These are phyloP conservation scores for Cladosporium sp. DNA, from an alignment of 2,329 filamentous ascomycete genomes.

Conservation along the genomic window DNA sequence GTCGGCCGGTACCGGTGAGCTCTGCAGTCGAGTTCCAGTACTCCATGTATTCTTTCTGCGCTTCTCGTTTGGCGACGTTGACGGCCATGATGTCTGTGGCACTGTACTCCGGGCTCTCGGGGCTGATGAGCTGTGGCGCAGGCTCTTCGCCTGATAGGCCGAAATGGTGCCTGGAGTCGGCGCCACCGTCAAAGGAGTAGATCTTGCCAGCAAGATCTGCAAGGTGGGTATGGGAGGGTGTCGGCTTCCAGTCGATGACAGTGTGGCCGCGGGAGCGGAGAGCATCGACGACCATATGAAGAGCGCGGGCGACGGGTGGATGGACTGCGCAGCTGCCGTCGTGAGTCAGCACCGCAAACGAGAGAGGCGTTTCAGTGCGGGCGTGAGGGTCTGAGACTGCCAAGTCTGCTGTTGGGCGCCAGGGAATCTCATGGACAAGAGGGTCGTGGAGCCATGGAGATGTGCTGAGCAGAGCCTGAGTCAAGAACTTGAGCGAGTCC, in stretches of 20 bases:
- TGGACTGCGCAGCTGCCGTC: constrained; percentile 55
- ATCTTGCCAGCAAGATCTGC: constrained; percentile 37
- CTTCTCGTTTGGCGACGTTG: constrained; percentile 57
- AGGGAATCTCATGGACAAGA: constrained; percentile 64
- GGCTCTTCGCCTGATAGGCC: constrained; percentile 57
- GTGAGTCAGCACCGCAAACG: constrained; percentile 56
- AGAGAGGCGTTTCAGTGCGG: constrained; percentile 40
- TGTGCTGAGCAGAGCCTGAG: constrained; percentile 57
- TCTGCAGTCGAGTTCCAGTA: constrained; percentile 61
- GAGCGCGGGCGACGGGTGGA: constrained; percentile 58
- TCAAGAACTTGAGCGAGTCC: constrained; percentile 55
- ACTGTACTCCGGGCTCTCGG: constrained; percentile 39
- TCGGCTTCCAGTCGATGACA: constrained; percentile 61
- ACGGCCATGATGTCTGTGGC: constrained; percentile 47
- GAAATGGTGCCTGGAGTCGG: constrained; percentile 53
- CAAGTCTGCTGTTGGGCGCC: constrained; percentile 53
- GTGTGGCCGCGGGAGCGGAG: constrained; percentile 57
- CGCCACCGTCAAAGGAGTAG: constrained; percentile 53
- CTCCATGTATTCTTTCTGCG: constrained; percentile 61
- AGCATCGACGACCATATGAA: constrained; percentile 53
- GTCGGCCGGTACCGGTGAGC: constrained; percentile 47
- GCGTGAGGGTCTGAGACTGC: constrained; percentile 35
- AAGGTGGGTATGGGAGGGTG: constrained; percentile 45
- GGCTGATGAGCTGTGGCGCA: constrained; percentile 46
- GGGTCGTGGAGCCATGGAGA: constrained; percentile 69